Evolutionary conservation across 371 early-diverging fungal genomes (phyloP), one percentile per base, ranked within the genome.

Genomic region (Actinomucor elegans): DNA sequence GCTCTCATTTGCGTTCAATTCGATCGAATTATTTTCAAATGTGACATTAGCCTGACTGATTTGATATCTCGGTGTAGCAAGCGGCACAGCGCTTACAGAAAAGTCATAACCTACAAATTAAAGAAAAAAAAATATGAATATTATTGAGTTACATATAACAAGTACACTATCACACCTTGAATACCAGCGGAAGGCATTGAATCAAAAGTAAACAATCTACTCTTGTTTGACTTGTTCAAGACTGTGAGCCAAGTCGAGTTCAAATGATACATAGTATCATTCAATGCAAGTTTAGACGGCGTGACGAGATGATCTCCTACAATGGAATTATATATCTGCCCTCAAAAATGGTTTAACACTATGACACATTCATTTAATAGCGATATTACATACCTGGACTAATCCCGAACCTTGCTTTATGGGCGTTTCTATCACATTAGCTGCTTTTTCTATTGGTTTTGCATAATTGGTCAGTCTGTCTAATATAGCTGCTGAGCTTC

Each of bases 361-460:
- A n/a, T n/a, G n/a, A n/a, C n/a, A n/a, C n/a, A n/a, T n/a, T n/a
- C n/a, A n/a, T n/a, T n/a, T n/a, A n/a, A n/a, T n/a, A n/a, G n/a
- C n/a, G n/a, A n/a, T 27, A 12, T 48, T 46, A 14, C 18, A 14
- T 57, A 64, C 64, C 47, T 82, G 59, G 23, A 83, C 69, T 14
- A 82, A 52, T 9, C 86, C 83, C n/a, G 77, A 71, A 5, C 83
- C 86, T 49, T 84, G 84, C 33, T 64, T 55, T 11, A 71, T 64
- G 2, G 68, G 73, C 9, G 69, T 56, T 20, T 63, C 48, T 8
- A 58, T 35, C 42, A 6, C n/a, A n/a, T 55, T 41, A n/a, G 37
- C 27, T 6, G 9, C 20, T 18, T 46, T 48, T 18, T 26, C 36
- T 7, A 49, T 34, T 27, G 67, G 58, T 5, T 64, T 64, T 6